These are phyloP conservation scores for Saprolegnia diclina DNA, from an alignment of 352 stramenopile species.

Conservation along the genomic window DNA sequence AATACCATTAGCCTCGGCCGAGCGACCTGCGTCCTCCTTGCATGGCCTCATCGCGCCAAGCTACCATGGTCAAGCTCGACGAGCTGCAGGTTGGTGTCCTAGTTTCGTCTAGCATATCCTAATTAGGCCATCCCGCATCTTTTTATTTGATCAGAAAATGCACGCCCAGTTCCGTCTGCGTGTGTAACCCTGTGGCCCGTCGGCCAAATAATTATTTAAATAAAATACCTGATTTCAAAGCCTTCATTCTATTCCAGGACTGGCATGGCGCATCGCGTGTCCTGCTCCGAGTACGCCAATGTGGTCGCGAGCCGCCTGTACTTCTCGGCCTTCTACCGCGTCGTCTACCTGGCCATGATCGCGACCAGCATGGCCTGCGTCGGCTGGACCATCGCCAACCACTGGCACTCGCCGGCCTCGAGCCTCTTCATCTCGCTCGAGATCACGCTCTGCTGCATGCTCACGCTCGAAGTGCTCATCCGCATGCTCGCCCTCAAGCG, in stretches of 20 bases:
- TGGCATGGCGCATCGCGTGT: constrained; percentile 27
- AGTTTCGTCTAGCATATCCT: no score
- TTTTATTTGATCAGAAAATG: no score
- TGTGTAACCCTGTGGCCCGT: no score
- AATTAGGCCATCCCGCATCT: no score
- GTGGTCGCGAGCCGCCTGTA: constrained; percentile 74
- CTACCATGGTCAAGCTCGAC: no score
- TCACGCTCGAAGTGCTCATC: constrained; percentile 75
- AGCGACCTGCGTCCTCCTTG: no score
- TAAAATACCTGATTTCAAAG: neutral
- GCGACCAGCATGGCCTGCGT: constrained; percentile 62
- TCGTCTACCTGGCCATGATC: constrained; percentile 80
- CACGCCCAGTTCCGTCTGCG: no score
- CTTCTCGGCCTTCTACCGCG: constrained; percentile 69
- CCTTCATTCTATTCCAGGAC: neutral
- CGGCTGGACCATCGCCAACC: constrained; percentile 66
- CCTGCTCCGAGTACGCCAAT: constrained; percentile 64
- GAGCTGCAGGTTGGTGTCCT: no score
- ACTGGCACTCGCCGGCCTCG: constrained; percentile 66
- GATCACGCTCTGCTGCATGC: constrained; percentile 60
- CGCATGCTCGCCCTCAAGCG: constrained; percentile 74
- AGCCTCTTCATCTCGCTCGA: constrained; percentile 76
- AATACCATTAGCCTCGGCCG: no score
- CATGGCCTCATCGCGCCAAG: no score
- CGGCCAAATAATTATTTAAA: neutral